phyloP scores from a whole-genome alignment of 2,329 filamentous ascomycete genomes.

The Colletotrichum musae region DNA sequence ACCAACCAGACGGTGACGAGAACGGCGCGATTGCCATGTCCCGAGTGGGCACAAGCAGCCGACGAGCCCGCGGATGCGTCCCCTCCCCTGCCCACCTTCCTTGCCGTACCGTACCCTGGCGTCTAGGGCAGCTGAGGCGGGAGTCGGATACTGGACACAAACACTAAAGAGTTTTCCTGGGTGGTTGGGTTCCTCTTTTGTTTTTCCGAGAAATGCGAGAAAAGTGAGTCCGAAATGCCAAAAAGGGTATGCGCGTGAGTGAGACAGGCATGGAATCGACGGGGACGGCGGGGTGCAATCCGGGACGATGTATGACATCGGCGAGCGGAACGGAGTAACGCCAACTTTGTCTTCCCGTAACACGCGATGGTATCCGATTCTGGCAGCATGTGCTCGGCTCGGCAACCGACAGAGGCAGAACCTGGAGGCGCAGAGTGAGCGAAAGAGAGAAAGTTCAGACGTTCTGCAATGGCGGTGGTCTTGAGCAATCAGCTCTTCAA shows the following conservation, averaged over 20 bases:
- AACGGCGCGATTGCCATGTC: background rate
- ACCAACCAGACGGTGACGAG: background rate
- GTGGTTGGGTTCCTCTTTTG: too few relatives aligned
- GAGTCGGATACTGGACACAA: constrained; percentile 7
- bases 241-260: constrained; percentile 2
- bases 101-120: background rate
- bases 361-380: constrained; percentile 14
- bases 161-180: constrained; percentile 8
- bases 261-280: background rate
- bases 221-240: background rate
- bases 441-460: background rate
- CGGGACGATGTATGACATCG: background rate
- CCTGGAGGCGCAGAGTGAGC: background rate
- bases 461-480: background rate
- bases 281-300: background rate
- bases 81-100: background rate
- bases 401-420: background rate
- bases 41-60: constrained; percentile 5
- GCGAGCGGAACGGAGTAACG: constrained; percentile 1
- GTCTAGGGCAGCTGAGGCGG: constrained; percentile 6
- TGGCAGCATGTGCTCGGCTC: constrained; percentile 4
- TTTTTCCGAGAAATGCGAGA: background rate
- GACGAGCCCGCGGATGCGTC: constrained; percentile 12
- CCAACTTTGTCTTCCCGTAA: constrained; percentile 19
- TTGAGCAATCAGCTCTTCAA: constrained; percentile 8